Conservation (phyloP, 78 protist genomes). For the Parvularia atlantis region DNA sequence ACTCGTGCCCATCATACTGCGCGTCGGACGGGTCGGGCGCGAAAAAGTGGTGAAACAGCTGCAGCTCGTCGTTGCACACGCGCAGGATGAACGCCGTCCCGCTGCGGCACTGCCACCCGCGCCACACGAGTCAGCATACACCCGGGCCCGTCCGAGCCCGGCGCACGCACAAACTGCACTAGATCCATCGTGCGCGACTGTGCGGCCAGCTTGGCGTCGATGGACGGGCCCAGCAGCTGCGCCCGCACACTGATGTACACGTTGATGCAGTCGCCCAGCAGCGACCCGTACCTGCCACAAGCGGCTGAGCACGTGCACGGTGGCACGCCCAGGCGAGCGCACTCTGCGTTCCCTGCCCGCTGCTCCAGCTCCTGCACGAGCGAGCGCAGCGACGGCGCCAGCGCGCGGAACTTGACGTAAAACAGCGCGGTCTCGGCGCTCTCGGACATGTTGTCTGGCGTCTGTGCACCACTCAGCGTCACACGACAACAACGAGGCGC, state of each 20-base stretch:
- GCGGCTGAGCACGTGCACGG: too few species aligned
- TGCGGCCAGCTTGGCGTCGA: background rate
- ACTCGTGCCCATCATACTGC: background rate
- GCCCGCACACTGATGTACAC: background rate
- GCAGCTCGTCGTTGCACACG: background rate
- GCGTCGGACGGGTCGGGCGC: background rate
- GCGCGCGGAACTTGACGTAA: background rate
- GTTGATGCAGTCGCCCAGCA: background rate
- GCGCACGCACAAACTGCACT: background rate
- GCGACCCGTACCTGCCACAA: background rate
- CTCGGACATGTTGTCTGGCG: too few species aligned
- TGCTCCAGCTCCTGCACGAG: background rate
- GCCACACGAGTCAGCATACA: too few species aligned
- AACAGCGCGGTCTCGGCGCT: too few species aligned
- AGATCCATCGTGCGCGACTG: background rate
- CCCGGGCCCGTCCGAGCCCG: too few species aligned
- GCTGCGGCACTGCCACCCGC: background rate
- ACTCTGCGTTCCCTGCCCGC: too few species aligned
- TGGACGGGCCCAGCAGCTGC: background rate
- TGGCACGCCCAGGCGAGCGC: too few species aligned
- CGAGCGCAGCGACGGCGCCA: background rate
- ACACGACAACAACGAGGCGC: too few species aligned
- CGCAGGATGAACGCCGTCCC: background rate
- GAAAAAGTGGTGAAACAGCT: background rate
- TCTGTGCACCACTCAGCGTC: too few species aligned